Evolutionary conservation across 345 rosid species (phyloP).

Genomic region (Gossypium raimondii): DNA sequence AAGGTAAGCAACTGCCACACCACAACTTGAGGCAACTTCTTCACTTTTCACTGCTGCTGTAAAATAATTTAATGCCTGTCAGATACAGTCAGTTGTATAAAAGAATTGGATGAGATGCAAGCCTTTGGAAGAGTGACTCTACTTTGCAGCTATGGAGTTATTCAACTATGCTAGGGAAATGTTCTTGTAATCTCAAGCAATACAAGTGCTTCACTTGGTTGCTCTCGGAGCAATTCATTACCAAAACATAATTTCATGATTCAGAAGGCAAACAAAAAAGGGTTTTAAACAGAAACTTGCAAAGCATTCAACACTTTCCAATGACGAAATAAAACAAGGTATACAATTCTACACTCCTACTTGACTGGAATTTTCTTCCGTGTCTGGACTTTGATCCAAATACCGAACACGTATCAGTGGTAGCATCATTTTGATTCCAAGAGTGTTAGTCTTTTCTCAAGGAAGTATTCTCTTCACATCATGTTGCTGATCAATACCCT

Average conservation of each 20-base stretch:
- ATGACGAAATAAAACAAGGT: conserved; percentile 13
- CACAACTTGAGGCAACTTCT: too few species aligned
- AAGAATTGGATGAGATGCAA: too few species aligned
- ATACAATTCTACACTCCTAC: not conserved
- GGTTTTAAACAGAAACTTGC: not conserved
- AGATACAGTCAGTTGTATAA: too few species aligned
- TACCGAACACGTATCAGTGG: conserved; percentile 7
- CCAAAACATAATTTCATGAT: not conserved
- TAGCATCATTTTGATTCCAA: conserved; percentile 1
- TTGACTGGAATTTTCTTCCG: not conserved
- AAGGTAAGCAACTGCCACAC: too few species aligned
- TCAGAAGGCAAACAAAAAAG: not conserved
- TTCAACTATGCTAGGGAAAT: too few species aligned
- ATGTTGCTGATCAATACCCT: conserved; percentile 41
- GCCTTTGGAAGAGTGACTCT: too few species aligned
- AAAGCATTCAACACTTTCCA: not conserved
- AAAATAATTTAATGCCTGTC: too few species aligned
- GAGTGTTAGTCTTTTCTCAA: conserved; percentile 17
- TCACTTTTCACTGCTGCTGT: too few species aligned
- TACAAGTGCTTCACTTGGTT: too few species aligned
- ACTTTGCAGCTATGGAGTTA: too few species aligned
- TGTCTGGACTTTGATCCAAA: not conserved
- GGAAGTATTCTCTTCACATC: conserved; percentile 50
- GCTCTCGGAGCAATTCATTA: not conserved
- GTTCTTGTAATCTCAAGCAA: too few species aligned